Evolutionary conservation across 192 early-diverging fungal genomes (phyloP).

Genomic region (Diversispora eburnea): DNA sequence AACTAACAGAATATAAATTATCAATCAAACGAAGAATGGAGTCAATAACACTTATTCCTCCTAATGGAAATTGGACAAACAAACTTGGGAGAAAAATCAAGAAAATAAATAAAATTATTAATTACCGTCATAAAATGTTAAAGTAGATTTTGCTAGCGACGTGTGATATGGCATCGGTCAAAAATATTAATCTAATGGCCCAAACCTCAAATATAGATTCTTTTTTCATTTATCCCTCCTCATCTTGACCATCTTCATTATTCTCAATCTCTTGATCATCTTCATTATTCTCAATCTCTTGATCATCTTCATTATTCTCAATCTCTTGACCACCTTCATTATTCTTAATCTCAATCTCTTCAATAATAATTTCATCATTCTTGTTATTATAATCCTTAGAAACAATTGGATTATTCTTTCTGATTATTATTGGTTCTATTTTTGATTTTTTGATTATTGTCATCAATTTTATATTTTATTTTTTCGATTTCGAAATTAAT

Average conservation of each 20-base stretch:
- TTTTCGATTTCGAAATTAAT: too few species aligned
- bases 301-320: neutral
- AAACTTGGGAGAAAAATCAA: neutral
- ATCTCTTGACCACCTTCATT: too few species aligned
- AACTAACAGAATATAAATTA: too few species aligned
- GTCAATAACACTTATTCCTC: conserved; percentile 46
- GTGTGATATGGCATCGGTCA: conserved; percentile 34
- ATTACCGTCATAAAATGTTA: conserved; percentile 10
- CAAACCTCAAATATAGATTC: conserved; percentile 39
- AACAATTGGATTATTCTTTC: too few species aligned
- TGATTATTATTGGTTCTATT: too few species aligned
- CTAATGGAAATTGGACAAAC: conserved; percentile 26
- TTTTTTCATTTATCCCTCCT: neutral
- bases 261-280: neutral
- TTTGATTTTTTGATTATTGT: too few species aligned
- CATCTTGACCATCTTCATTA: neutral
- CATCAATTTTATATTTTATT: too few species aligned
- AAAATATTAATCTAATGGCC: conserved; percentile 38
- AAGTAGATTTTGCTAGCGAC: conserved; percentile 31
- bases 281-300: too few species aligned
- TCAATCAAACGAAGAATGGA: conserved; percentile 43
- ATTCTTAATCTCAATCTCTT: too few species aligned
- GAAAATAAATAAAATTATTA: conserved; percentile 1
- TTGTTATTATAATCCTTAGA: too few species aligned
- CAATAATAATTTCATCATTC: too few species aligned